Conservation (phyloP, 1,284 basidiomycete species). For the Ustilago lituana region DNA sequence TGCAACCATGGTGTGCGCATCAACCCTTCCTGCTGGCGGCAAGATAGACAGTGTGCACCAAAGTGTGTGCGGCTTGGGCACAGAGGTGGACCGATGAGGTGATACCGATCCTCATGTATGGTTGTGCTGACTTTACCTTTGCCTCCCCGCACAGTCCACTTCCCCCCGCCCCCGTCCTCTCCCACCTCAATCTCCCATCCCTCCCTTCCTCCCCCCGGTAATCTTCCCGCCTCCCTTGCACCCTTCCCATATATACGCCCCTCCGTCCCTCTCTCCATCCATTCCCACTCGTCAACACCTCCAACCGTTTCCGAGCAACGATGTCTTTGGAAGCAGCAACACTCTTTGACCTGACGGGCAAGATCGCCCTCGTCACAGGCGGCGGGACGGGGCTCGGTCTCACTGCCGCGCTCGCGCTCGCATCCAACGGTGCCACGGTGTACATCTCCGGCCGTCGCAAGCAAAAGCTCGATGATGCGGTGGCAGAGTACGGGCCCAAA, state of each 20-base stretch:
- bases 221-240: not conserved
- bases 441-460: slow-evolving; percentile 57
- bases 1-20: too few species aligned
- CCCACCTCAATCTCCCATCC: too few species aligned
- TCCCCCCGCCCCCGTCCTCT: not conserved
- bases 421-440: slow-evolving; percentile 59
- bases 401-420: slow-evolving; percentile 54
- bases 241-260: not conserved
- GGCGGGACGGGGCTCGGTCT: slow-evolving; percentile 61
- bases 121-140: too few species aligned
- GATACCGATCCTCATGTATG: too few species aligned
- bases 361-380: slow-evolving; percentile 58
- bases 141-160: too few species aligned
- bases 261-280: too few species aligned
- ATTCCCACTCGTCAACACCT: too few species aligned
- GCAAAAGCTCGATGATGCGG: slow-evolving; percentile 44
- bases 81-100: too few species aligned
- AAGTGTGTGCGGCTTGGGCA: too few species aligned
- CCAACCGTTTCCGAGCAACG: not conserved
- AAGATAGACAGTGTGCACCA: too few species aligned
- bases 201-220: not conserved
- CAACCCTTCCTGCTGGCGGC: too few species aligned
- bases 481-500: slow-evolving; percentile 1
- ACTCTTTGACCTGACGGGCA: slow-evolving; percentile 49
- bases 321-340: slow-evolving; percentile 19